Conservation (phyloP, 495 filamentous ascomycete species). For the Copromyces sp. region DNA sequence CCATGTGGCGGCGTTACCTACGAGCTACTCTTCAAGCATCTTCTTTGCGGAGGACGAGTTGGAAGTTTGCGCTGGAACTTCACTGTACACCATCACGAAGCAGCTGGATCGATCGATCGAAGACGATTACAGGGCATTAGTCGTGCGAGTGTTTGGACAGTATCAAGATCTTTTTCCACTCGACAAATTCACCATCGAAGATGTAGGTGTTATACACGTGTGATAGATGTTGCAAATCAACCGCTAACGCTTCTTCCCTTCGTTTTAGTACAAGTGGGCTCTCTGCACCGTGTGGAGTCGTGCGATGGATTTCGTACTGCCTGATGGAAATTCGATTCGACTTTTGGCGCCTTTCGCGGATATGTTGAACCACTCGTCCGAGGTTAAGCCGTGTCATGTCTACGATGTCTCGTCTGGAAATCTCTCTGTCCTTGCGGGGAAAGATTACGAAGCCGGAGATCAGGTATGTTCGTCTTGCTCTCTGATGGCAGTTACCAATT, state of each 20-base stretch:
- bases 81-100: conserved; percentile 23
- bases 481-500: not conserved
- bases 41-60: conserved; percentile 21
- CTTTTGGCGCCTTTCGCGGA: conserved; percentile 24
- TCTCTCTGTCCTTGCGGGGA: conserved; percentile 21
- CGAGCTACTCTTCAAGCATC: conserved; percentile 24
- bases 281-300: conserved; percentile 25
- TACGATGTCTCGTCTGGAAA: conserved; percentile 17
- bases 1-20: conserved; percentile 21
- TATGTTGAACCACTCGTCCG: conserved; percentile 27
- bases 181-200: conserved; percentile 21
- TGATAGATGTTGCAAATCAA: conserved; percentile 12
- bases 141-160: conserved; percentile 16
- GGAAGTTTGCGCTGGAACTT: conserved; percentile 21
- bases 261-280: conserved; percentile 24
- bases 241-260: conserved; percentile 9
- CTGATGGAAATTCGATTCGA: conserved; percentile 18
- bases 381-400: conserved; percentile 23
- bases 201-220: conserved; percentile 14
- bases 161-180: conserved; percentile 24
- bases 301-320: conserved; percentile 23
- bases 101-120: conserved; percentile 18
- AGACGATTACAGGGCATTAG: conserved; percentile 18
- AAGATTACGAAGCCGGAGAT: conserved; percentile 21
- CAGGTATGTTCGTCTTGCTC: conserved; percentile 19